Base-by-base conservation (phyloP, 192 early-diverging fungal genomes). In the Haplosporangium gracile region DNA sequence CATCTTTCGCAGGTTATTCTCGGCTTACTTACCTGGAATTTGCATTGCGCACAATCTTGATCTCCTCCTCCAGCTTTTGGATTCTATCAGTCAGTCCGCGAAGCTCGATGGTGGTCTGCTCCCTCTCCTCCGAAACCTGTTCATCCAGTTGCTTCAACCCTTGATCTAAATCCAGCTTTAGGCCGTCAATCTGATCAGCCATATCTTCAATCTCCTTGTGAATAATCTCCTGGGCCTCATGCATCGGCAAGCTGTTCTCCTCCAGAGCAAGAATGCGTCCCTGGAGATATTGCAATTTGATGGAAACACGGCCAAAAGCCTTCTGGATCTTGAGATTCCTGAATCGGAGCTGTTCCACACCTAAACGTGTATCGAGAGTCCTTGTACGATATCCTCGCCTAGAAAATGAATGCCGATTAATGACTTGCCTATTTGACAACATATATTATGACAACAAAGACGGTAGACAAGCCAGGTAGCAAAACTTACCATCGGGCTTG, bases 301-400 rank as follows among this genome's bases (percentile, higher is more conserved):
- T 86, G 4, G 79, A 86, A 9, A 86, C 79, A 1, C 79, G 78
- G 4, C 84, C 79, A 70, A 86, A 86, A 26, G 84, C 84, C 29
- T 86, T 86, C 74, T 86, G 84, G 53, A 86, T 63, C 60, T 86
- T 86, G 26, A 86, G 75, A 63, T 86, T 86, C 39, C 84, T 79
- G 68, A 86, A 86, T 15, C 84, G 84, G 45, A 86, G 72, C 40
- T 86, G 84, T 20, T 86, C 84, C 15, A 86, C 84, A 2, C 79
- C 84, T 6, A 86, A 42, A 3, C 84, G 78, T 9, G 84, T 86
- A 53, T 86, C 84, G 9, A 86, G 38, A 18, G 68, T 81, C 34
- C 84, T 18, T 15, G 84, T 81, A n/a, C 79, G 57, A 51, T 86
- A 86, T 42, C 84, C 84, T 42, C 84, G 84, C 84, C 83, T 85